Conservation (phyloP, 2,329 filamentous ascomycete species). For the Aspergillus thermomutatus region DNA sequence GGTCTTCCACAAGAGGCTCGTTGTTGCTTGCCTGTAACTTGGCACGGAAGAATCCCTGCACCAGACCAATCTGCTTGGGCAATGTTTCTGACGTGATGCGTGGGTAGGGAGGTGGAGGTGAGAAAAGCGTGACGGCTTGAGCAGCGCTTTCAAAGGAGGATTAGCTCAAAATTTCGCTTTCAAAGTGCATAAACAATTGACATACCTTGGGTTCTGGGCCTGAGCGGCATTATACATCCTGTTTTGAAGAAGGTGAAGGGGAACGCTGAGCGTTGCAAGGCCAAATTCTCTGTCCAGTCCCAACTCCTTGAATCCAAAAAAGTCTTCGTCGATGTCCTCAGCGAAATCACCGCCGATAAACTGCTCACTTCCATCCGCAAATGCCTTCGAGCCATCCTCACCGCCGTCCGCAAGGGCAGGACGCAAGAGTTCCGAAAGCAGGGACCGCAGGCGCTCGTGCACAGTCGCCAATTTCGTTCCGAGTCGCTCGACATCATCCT, state of each 20-base stretch:
- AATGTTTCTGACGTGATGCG: constrained; percentile 77
- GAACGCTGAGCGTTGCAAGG: constrained; percentile 81
- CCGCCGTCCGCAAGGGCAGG: constrained; percentile 80
- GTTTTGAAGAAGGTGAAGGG: constrained; percentile 88
- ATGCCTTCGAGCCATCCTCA: constrained; percentile 81
- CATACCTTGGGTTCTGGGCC: constrained; percentile 63
- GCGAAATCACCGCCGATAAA: constrained; percentile 97
- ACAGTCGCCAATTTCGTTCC: constrained; percentile 74
- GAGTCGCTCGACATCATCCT: constrained; percentile 88
- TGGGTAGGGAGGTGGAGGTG: constrained; percentile 66
- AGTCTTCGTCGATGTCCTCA: constrained; percentile 96
- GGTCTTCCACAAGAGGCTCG: constrained; percentile 83
- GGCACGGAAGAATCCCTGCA: constrained; percentile 85
- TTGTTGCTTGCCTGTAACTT: constrained; percentile 83
- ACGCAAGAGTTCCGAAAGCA: constrained; percentile 88
- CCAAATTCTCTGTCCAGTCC: constrained; percentile 90
- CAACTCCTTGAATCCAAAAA: constrained; percentile 96
- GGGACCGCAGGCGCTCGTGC: constrained; percentile 90
- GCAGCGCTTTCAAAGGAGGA: constrained; percentile 21
- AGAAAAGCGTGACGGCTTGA: constrained; percentile 56
- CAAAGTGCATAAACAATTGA: constrained; percentile 7
- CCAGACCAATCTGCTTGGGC: constrained; percentile 75
- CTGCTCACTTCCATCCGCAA: constrained; percentile 95
- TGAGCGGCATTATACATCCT: constrained; percentile 83
- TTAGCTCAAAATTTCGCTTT: constrained; percentile 4